Evolutionary conservation across 2,329 filamentous ascomycete genomes (phyloP).

Genomic region (Aphanocladium album): DNA sequence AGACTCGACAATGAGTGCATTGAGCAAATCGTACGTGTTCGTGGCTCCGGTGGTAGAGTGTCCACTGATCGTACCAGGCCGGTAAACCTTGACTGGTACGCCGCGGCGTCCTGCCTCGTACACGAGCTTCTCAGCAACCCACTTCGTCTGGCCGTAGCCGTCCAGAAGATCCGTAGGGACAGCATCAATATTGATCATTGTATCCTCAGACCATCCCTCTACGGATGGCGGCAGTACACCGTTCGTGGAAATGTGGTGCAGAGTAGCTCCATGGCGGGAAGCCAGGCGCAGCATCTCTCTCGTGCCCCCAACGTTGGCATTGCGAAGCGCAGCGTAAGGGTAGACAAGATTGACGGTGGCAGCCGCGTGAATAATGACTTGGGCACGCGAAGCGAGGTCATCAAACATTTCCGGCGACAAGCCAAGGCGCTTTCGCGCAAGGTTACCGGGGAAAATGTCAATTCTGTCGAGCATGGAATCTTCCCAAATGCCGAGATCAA

Average conservation of each 20-base stretch:
- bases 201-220: conserved; percentile 66
- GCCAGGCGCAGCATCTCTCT: conserved; percentile 69
- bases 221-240: conserved; percentile 68
- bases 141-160: conserved; percentile 76
- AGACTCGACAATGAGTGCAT: conserved; percentile 71
- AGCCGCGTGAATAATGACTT: conserved; percentile 73
- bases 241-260: conserved; percentile 77
- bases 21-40: conserved; percentile 74
- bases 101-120: conserved; percentile 64
- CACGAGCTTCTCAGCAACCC: conserved; percentile 73
- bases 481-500: conserved; percentile 74
- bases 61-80: conserved; percentile 72
- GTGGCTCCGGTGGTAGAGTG: conserved; percentile 70
- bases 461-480: conserved; percentile 74
- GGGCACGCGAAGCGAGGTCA: conserved; percentile 56
- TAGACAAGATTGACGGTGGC: conserved; percentile 79
- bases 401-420: conserved; percentile 61
- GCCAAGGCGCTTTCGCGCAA: conserved; percentile 64
- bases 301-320: conserved; percentile 75
- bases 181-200: conserved; percentile 60
- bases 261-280: conserved; percentile 59
- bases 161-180: conserved; percentile 65
- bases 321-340: conserved; percentile 70
- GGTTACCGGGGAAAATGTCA: conserved; percentile 68
- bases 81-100: conserved; percentile 65